Evolutionary conservation across 1,139 yeast genomes (phyloP), one percentile per base, ranked within the genome.

Genomic region (Candida gigantensis): DNA sequence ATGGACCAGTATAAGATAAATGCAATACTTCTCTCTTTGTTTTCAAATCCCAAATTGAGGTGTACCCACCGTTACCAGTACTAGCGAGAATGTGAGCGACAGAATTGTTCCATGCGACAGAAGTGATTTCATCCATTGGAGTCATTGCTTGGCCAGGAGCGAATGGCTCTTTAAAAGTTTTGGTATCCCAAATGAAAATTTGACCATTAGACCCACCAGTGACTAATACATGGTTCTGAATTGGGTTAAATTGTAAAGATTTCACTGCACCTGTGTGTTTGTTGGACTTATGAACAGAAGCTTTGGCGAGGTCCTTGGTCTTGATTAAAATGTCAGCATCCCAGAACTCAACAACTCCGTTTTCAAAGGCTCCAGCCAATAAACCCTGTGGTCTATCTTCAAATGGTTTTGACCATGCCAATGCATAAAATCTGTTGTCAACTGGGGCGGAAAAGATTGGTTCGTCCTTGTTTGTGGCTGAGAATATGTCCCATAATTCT

Each of bases 1-100:
- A 49, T 9, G 75, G 64, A 8, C 82, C 79, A 24, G 74, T 68
- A 54, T 82, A 81, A 24, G 81, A 76, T 54, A 92, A 72, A 60
- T 88, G 96, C 45, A 92, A 70, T 24, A 90, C 96, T 60, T 92
- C 97, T 53, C 87, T 78, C 59, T 84, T 84, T 32, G 88, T 79
- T 55, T 85, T 85, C 51, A 92, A 70, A 62, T 94, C 98, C 97
- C 97, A 92, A 44, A 94, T 84, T 0, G 96, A 83, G 5, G 97
- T 82, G 58, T 79, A 84, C 12, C 95, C 95, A 18, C 85, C 77
- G 50, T 75, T 73, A 30, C 95, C 89, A 6, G 96, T 95, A 39
- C 87, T 76, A 17, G 97, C 98, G 59, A 94, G 79, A 49, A 94
- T 90, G 53, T 92, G 96, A 30, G 85, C 69, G 39, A 87, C 85